Evolutionary conservation across 1,284 basidiomycete species (phyloP), one percentile per base, ranked within the genome.

Genomic region (Crepidotus sp.): DNA sequence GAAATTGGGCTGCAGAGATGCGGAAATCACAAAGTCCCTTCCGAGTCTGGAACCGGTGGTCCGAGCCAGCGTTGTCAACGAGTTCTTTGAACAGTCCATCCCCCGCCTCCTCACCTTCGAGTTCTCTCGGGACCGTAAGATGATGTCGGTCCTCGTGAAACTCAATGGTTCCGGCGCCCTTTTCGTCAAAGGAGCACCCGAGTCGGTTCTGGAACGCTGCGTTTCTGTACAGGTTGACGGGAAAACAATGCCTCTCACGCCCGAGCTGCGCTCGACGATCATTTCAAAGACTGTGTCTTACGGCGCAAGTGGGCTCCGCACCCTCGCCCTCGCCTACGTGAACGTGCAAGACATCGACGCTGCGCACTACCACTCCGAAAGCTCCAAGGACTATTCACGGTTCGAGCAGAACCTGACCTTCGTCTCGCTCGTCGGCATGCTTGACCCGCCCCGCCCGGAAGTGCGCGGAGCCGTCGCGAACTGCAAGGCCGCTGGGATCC

Each of bases 91-190:
- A 54, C 69, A 71, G 37, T 71, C 67, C 15, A 82, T 91, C 57
- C 71, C 81, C 14, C 82, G 93, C 49, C 71, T 96, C 9, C 68
- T 95, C 52, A 98, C 94, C 2, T 94, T 98, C 59, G 95, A 98
- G 63, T 98, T 98, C 66, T 89, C 91, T 21, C 84, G 95, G 26
- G 96, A 98, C 64, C 87, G 95, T 61, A 98, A 98, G 69, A 94
- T 93, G 76, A 98, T 98, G 95, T 97, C 94, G 18, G 92, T 96
- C 29, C 77, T 98, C 37, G 82, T 88, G 38, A 74, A 69, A 49
- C 65, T 74, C 49, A 72, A 78, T 50, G 74, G 72, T 8, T 63
- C 64, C 4, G 80, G 80, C 27, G 73, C 81, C 14, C 69, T 95
- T 2, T 84, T 93, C 57, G 91, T 88, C 61, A 98, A 98, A 65